Conservation (phyloP, 83 land plant species). For the Picea engelmannii region DNA sequence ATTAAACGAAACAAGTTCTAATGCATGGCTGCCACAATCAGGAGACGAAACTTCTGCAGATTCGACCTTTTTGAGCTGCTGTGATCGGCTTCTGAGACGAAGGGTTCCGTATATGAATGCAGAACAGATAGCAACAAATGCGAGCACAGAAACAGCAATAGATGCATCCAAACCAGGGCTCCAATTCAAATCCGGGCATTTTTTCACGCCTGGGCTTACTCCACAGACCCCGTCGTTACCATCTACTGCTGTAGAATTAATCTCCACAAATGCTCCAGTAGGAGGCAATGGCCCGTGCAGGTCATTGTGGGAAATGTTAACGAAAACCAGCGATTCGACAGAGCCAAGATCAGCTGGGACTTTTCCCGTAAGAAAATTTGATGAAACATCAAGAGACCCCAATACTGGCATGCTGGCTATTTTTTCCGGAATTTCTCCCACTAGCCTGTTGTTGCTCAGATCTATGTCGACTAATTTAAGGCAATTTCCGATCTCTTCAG, state of each 20-base stretch:
- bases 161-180: conserved; percentile 11
- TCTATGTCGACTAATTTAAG: conserved; percentile 39
- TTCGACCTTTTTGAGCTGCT: conserved; percentile 26
- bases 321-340: conserved; percentile 39
- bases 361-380: conserved; percentile 31
- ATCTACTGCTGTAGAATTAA: conserved; percentile 35
- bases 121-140: not conserved
- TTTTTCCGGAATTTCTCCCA: conserved; percentile 37
- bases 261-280: conserved; percentile 43
- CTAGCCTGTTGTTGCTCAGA: conserved; percentile 39
- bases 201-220: conserved; percentile 21
- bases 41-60: conserved; percentile 34
- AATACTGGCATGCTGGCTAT: conserved; percentile 41
- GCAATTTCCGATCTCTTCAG: conserved; percentile 37
- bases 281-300: conserved; percentile 43
- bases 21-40: conserved; percentile 23
- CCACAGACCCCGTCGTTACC: conserved; percentile 47
- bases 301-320: conserved; percentile 53
- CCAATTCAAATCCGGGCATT: conserved; percentile 30
- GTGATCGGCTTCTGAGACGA: conserved; percentile 15
- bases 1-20: conserved; percentile 9
- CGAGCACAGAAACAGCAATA: conserved; percentile 6
- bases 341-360: conserved; percentile 35
- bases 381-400: conserved; percentile 42
- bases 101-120: not conserved